Conservation (phyloP, 768 basidiomycete species). For the Fibroporia radiculosa region DNA sequence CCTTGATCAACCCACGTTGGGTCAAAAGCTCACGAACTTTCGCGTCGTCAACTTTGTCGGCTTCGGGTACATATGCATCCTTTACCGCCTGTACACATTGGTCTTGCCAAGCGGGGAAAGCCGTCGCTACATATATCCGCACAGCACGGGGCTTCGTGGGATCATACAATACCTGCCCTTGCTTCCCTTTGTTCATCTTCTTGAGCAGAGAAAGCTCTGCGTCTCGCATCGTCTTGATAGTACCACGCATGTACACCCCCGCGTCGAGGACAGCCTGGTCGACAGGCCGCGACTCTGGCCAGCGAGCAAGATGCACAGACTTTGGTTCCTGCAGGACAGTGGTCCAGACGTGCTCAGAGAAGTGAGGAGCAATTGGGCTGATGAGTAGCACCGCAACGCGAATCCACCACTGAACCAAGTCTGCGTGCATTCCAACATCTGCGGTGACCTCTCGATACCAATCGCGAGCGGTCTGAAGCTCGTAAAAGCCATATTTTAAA, state of each 20-base stretch:
- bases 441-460: slow-evolving; percentile 93
- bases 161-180: slow-evolving; percentile 55
- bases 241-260: slow-evolving; percentile 78
- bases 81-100: slow-evolving; percentile 67
- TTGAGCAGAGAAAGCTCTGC: slow-evolving; percentile 75
- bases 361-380: slow-evolving; percentile 88
- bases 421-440: slow-evolving; percentile 86
- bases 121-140: slow-evolving; percentile 82
- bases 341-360: slow-evolving; percentile 86
- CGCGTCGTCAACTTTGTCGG: slow-evolving; percentile 72
- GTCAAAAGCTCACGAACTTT: slow-evolving; percentile 64
- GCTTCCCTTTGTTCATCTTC: slow-evolving; percentile 72
- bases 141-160: slow-evolving; percentile 81
- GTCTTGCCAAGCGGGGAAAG: slow-evolving; percentile 94
- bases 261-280: slow-evolving; percentile 66
- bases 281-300: slow-evolving; percentile 60
- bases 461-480: slow-evolving; percentile 84
- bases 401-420: slow-evolving; percentile 83
- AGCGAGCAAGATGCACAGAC: slow-evolving; percentile 77
- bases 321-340: slow-evolving; percentile 61
- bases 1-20: slow-evolving; percentile 79
- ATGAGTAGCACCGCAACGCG: slow-evolving; percentile 71
- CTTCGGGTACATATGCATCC: slow-evolving; percentile 51
- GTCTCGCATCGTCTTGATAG: slow-evolving; percentile 88
- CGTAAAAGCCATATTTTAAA: slow-evolving; percentile 92